Evolutionary conservation across 768 basidiomycete species (phyloP).

Genomic region (Lentinus brumalis): DNA sequence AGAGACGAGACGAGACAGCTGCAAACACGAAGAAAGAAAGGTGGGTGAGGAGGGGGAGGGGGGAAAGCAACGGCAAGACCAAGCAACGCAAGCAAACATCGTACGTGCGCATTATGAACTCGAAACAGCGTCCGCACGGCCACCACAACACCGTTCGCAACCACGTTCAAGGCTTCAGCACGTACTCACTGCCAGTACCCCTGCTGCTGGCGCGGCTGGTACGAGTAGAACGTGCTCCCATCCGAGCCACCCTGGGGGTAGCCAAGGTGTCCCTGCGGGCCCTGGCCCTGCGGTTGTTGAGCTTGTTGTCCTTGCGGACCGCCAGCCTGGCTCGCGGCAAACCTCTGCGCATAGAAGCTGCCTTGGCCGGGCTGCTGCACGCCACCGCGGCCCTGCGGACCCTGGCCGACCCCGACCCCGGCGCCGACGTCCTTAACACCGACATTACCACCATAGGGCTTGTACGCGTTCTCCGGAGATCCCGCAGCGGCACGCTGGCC

Average conservation of each 20-base stretch:
- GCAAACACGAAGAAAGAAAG: constrained; percentile 1
- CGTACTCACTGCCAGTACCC: constrained; percentile 49
- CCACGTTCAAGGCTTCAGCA: background rate
- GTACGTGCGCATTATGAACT: background rate
- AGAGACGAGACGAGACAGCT: constrained; percentile 6
- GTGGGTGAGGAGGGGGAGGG: background rate
- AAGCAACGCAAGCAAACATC: background rate
- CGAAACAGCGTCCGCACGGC: background rate
- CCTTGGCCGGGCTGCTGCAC: constrained; percentile 47
- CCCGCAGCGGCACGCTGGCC: constrained; percentile 50
- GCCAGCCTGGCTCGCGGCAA: constrained; percentile 42
- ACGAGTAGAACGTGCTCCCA: constrained; percentile 64
- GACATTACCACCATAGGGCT: constrained; percentile 62
- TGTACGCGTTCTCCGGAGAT: constrained; percentile 76
- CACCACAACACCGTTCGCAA: background rate
- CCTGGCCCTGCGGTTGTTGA: constrained; percentile 39
- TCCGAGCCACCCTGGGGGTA: constrained; percentile 69
- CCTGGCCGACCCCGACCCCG: constrained; percentile 44
- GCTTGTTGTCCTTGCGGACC: constrained; percentile 52
- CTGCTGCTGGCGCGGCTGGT: constrained; percentile 71
- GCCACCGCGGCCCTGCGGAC: constrained; percentile 44
- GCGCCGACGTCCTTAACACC: constrained; percentile 61
- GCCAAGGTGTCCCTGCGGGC: constrained; percentile 57
- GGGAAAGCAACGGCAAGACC: constrained; percentile 1
- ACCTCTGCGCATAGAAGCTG: constrained; percentile 48